phyloP scores from a whole-genome alignment of 1,284 basidiomycete species.

The Gymnopus androsaceus region DNA sequence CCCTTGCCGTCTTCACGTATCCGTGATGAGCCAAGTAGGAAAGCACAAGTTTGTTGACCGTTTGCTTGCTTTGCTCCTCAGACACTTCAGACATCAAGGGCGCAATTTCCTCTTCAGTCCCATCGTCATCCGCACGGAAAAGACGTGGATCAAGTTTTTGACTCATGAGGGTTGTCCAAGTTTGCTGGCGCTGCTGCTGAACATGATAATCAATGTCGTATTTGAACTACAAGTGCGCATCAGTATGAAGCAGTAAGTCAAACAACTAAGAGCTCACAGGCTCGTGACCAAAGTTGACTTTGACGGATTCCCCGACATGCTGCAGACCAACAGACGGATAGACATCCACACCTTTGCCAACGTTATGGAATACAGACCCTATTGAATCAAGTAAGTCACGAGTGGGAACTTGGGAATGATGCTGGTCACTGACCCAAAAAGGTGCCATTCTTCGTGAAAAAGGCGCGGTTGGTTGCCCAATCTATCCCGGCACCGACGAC shows the following conservation, averaged over 20 bases:
- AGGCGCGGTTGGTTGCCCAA: conserved; percentile 75
- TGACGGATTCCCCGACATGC: conserved; percentile 69
- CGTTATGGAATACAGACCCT: conserved; percentile 74
- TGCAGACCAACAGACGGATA: conserved; percentile 89
- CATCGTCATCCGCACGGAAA: conserved; percentile 22
- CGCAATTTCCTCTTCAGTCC: background rate
- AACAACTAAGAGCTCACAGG: too few species aligned
- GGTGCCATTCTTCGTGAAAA: conserved; percentile 88
- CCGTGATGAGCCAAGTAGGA: conserved; percentile 83
- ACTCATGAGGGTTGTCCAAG: conserved; percentile 65
- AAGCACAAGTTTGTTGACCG: conserved; percentile 72
- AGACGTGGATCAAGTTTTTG: conserved; percentile 46
- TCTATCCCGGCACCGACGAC: conserved; percentile 89
- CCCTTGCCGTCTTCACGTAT: conserved; percentile 66
- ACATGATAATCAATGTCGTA: conserved; percentile 88
- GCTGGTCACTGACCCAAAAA: conserved; percentile 60
- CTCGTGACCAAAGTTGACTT: conserved; percentile 84
- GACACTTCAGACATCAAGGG: conserved; percentile 17
- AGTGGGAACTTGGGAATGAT: background rate
- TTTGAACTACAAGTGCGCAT: too few species aligned
- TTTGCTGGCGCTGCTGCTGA: conserved; percentile 59
- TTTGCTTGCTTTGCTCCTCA: conserved; percentile 42
- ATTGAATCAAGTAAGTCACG: conserved; percentile 16
- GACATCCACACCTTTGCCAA: conserved; percentile 65
- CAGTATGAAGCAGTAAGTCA: too few species aligned